A percentile compares a stretch with the other conserved stretches of the same genome.
phyloP scores from a whole-genome alignment of 768 basidiomycete species.

The Leccinum arenicola region DNA sequence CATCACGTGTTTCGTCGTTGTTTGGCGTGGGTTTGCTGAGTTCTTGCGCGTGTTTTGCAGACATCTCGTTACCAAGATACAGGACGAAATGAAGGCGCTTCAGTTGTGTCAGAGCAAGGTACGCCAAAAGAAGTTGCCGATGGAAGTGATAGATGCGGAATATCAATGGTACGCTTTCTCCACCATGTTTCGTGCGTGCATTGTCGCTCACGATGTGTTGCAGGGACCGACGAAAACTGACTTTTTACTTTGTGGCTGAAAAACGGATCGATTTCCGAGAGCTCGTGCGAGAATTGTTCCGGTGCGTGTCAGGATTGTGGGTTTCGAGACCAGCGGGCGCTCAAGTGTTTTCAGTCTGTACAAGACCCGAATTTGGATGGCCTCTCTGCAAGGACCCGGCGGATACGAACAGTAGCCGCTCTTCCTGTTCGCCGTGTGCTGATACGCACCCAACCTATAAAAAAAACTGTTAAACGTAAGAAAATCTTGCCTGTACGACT shows the following conservation, averaged over 20 bases:
- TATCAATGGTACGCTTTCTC: conserved; percentile 81
- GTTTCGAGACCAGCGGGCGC: conserved; percentile 1
- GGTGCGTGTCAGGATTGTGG: conserved; percentile 40
- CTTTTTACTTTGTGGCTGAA: conserved; percentile 96
- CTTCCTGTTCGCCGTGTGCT: background rate
- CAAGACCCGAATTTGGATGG: conserved; percentile 97
- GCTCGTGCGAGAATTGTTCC: conserved; percentile 90
- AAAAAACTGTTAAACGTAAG: background rate
- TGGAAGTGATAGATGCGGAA: conserved; percentile 98
- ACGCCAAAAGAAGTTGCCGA: conserved; percentile 89
- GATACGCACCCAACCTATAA: conserved; percentile 3
- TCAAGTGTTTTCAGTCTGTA: conserved; percentile 55
- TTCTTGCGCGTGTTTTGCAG: conserved; percentile 36
- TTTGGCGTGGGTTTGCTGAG: background rate
- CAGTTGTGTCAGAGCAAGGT: conserved; percentile 91
- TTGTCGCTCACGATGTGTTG: background rate
- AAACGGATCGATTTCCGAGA: conserved; percentile 96
- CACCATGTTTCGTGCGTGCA: background rate
- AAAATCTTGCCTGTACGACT: conserved; percentile 7
- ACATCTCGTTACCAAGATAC: conserved; percentile 74
- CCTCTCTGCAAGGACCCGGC: conserved; percentile 61
- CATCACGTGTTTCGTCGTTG: background rate
- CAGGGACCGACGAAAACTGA: conserved; percentile 97
- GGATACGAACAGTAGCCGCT: conserved; percentile 41
- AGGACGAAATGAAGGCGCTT: conserved; percentile 91